These are phyloP conservation scores for Magnaporthiopsis poae DNA, from an alignment of 2,329 filamentous ascomycete genomes.

Conservation along the genomic window DNA sequence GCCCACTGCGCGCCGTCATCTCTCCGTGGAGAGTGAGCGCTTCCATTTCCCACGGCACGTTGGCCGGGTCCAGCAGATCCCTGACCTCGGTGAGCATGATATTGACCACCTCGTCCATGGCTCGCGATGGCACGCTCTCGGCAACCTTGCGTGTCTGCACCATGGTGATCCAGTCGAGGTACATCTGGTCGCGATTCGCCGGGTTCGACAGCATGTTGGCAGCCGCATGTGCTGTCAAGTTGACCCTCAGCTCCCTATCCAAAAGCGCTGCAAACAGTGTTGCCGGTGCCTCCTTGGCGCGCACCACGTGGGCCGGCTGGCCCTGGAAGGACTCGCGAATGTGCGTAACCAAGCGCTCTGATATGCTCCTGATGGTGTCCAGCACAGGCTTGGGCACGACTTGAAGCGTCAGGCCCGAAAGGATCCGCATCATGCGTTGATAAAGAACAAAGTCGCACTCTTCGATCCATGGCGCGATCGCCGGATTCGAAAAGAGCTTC, in stretches of 20 bases:
- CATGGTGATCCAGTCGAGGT: slow-evolving; percentile 72
- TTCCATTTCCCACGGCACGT: slow-evolving; percentile 56
- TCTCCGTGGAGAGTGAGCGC: slow-evolving; percentile 52
- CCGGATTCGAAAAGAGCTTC: slow-evolving; percentile 74
- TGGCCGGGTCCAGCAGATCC: slow-evolving; percentile 58
- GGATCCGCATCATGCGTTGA: slow-evolving; percentile 89
- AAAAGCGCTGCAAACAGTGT: slow-evolving; percentile 79
- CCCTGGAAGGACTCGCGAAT: slow-evolving; percentile 77
- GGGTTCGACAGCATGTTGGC: slow-evolving; percentile 85
- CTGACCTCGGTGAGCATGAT: slow-evolving; percentile 58
- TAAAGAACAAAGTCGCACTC: slow-evolving; percentile 94
- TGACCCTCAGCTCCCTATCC: slow-evolving; percentile 80
- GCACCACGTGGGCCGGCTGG: slow-evolving; percentile 73
- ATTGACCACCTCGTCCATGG: slow-evolving; percentile 57
- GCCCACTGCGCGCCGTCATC: slow-evolving; percentile 37
- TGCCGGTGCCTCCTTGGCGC: slow-evolving; percentile 80
- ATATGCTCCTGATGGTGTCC: slow-evolving; percentile 78
- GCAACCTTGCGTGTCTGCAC: slow-evolving; percentile 54
- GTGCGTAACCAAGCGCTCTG: slow-evolving; percentile 67
- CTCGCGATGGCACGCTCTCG: slow-evolving; percentile 51
- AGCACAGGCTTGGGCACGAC: slow-evolving; percentile 82
- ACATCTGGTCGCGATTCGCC: slow-evolving; percentile 89
- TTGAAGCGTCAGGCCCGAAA: slow-evolving; percentile 79
- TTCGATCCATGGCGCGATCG: slow-evolving; percentile 83
- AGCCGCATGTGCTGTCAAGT: slow-evolving; percentile 84